Evolutionary conservation across 352 stramenopile genomes (phyloP), one percentile per base, ranked within the genome.

Genomic region (Pythium apleroticum): DNA sequence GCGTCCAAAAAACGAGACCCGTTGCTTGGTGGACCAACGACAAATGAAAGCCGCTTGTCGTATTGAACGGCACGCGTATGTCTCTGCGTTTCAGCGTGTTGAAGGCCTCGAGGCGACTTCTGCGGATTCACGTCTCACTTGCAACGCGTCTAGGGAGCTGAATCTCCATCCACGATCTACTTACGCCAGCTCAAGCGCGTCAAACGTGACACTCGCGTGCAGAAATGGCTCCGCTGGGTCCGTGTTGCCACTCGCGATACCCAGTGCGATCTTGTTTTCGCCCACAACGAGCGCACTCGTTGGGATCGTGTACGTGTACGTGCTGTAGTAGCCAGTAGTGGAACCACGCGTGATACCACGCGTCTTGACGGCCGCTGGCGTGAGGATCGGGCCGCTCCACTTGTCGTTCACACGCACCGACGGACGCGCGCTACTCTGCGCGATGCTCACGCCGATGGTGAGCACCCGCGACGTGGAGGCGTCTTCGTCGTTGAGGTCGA

Each of bases 261-360:
- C 63, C 25, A 86, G 30, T 10, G 54, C 69, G 28, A 84, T 69
- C 14, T 49, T 74, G 65, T 86, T 86, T 6, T 60, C 35, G 15
- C 75, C 75, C n/a, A 56, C 37, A 8, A 77, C 50, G 1, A 86
- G 60, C 5, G 73, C 73, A 0, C 55, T 80, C 12, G 61, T 57
- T 10, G 77, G 77, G 33, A 86, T 80, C 17, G 54, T 57, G 72
- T 78, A 84, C 55, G 80, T 65, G 60, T 86, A 82, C 22, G 76
- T 31, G 58, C 75, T 73, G 65, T 84, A 86, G 62, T 84, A 82
- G 30, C 75, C 77, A 25, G 65, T 12, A n/a, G 63, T 84, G 31
- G 74, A 65, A 28, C 77, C 77, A 4, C 75, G 73, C 19, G 77
- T 86, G 19, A 86, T 53, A n/a, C 77, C 77, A 8, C 77, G 77